These are phyloP conservation scores for Cordyceps militaris DNA, from an alignment of 2,329 filamentous ascomycete genomes.

Conservation along the genomic window DNA sequence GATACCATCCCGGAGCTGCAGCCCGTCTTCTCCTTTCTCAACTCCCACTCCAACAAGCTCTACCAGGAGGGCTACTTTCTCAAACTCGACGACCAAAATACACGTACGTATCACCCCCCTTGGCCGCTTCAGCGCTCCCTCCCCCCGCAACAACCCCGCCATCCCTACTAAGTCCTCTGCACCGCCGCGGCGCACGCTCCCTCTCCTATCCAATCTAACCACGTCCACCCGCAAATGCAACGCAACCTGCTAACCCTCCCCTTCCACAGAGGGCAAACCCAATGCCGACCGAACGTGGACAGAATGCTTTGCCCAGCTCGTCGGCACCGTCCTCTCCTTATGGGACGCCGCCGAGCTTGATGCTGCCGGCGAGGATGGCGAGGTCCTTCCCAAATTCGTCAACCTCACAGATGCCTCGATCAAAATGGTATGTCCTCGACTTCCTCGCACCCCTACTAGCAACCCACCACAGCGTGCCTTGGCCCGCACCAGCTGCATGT, in stretches of 20 bases:
- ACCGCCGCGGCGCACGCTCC: conserved; percentile 3
- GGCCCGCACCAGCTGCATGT: not conserved
- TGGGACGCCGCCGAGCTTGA: conserved; percentile 95
- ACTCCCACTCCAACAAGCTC: conserved; percentile 91
- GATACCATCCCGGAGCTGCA: conserved; percentile 89
- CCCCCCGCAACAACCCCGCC: not conserved
- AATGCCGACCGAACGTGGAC: conserved; percentile 85
- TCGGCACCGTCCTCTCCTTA: conserved; percentile 87
- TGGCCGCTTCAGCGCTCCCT: conserved; percentile 6
- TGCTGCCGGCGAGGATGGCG: conserved; percentile 73
- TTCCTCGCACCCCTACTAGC: not conserved
- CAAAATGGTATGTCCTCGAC: conserved; percentile 67
- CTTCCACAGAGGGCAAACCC: conserved; percentile 70
- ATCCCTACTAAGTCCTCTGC: not conserved
- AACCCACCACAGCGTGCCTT: not conserved
- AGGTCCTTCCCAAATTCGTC: conserved; percentile 86
- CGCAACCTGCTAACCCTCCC: conserved; percentile 18
- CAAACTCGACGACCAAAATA: conserved; percentile 91
- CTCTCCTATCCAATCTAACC: not conserved
- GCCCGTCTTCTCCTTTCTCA: conserved; percentile 89
- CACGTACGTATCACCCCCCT: conserved; percentile 52
- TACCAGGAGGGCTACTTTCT: conserved; percentile 98
- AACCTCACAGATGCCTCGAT: conserved; percentile 96
- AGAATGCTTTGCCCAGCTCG: conserved; percentile 94
- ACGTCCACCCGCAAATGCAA: not conserved